Conservation (phyloP, 441 rosid species). For the Adansonia grandidieri region DNA sequence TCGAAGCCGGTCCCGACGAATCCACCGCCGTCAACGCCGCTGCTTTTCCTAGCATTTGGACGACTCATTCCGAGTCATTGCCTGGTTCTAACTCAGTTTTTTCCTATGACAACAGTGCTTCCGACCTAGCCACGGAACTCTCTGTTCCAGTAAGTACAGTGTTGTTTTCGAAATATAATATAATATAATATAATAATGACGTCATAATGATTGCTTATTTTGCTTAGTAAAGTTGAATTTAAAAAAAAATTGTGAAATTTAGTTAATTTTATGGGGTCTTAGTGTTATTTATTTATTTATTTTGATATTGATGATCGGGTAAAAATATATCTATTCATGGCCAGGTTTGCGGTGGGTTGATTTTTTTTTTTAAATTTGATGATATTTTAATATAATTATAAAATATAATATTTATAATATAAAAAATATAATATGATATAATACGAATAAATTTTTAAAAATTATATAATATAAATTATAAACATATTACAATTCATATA, state of each 20-base stretch:
- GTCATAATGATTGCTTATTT: not conserved
- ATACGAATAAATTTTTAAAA: too few species aligned
- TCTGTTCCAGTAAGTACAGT: constrained; percentile 65
- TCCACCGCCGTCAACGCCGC: constrained; percentile 28
- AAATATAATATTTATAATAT: too few species aligned
- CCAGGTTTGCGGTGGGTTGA: too few species aligned
- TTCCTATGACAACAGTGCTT: constrained; percentile 45
- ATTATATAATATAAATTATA: too few species aligned
- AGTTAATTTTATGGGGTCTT: not conserved
- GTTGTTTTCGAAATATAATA: too few species aligned
- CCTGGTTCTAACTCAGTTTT: constrained; percentile 69
- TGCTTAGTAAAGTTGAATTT: not conserved
- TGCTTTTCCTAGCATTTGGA: constrained; percentile 68
- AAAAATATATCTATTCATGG: not conserved
- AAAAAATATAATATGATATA: too few species aligned
- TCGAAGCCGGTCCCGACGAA: constrained; percentile 42
- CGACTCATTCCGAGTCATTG: constrained; percentile 61
- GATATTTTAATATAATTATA: too few species aligned
- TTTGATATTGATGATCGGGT: constrained; percentile 30
- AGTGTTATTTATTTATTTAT: not conserved
- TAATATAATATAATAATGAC: constrained; percentile 9
- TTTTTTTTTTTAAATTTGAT: too few species aligned
- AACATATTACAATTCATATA: too few species aligned
- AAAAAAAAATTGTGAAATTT: not conserved
- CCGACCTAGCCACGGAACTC: constrained; percentile 72